A percentile compares a stretch with the other conserved stretches of the same genome.
These are phyloP conservation scores for Dendrobium catenatum DNA, from an alignment of 106 monocot species.

Conservation along the genomic window DNA sequence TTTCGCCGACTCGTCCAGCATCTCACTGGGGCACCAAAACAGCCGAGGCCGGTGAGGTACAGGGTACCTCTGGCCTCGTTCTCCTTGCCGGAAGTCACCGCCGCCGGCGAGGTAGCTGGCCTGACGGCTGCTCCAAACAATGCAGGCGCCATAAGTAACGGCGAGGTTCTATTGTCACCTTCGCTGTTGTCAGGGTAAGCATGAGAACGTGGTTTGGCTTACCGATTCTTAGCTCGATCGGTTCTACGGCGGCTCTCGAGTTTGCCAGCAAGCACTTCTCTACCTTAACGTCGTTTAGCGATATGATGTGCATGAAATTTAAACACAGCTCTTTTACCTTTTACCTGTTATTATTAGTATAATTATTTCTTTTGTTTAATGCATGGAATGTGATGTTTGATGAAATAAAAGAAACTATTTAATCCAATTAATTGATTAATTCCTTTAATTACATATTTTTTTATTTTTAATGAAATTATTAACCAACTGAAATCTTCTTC, in stretches of 20 bases:
- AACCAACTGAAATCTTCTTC: too few species aligned
- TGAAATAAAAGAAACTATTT: too few species aligned
- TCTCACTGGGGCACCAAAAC: constrained; percentile 26
- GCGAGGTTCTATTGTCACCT: constrained; percentile 1
- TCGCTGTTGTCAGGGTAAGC: constrained; percentile 8
- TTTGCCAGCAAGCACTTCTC: constrained; percentile 2
- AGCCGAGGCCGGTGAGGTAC: background rate
- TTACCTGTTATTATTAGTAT: too few species aligned
- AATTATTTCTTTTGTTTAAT: too few species aligned
- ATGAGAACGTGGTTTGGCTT: constrained; percentile 7
- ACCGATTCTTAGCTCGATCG: constrained; percentile 27
- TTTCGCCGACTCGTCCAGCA: constrained; percentile 45
- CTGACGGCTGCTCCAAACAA: background rate
- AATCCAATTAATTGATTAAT: too few species aligned
- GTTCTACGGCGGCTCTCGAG: constrained; percentile 20
- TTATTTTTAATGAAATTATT: too few species aligned
- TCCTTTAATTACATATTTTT: too few species aligned
- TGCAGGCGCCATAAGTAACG: background rate
- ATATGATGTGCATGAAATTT: too few species aligned
- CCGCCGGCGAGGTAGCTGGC: background rate
- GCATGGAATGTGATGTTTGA: too few species aligned
- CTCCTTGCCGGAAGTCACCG: background rate
- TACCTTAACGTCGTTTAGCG: background rate
- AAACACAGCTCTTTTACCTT: too few species aligned
- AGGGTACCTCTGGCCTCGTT: constrained; percentile 10